Evolutionary conservation across 129 eudicot genomes (phyloP).

Genomic region (Sambucus nigra): DNA sequence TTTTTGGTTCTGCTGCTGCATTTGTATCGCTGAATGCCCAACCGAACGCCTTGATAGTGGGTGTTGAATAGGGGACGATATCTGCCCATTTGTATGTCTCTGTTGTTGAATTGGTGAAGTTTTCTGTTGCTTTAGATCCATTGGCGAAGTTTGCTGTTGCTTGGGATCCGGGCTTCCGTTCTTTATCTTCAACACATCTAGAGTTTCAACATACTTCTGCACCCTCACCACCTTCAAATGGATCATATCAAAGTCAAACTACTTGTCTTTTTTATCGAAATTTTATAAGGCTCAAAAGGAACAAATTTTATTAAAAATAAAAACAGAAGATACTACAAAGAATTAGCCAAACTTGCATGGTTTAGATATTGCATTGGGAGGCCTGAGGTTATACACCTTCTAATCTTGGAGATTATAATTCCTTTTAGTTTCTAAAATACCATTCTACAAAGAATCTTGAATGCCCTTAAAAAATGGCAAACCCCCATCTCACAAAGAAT

Average conservation of each 20-base stretch:
- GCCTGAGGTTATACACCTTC: no score
- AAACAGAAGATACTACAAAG: no score
- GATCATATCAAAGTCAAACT: neutral
- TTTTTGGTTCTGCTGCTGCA: constrained; percentile 28
- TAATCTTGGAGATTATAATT: no score
- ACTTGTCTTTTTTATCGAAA: no score
- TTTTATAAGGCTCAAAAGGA: no score
- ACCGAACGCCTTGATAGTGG: constrained; percentile 41
- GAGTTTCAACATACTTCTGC: constrained; percentile 71
- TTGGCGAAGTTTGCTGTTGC: constrained; percentile 15
- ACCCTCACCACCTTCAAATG: constrained; percentile 62
- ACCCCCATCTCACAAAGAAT: no score
- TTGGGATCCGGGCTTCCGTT: constrained; percentile 28
- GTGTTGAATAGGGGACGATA: constrained; percentile 25
- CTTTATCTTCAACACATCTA: constrained; percentile 62
- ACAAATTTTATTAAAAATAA: no score
- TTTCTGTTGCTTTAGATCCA: constrained; percentile 1
- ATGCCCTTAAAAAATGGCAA: no score
- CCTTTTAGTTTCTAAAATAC: no score
- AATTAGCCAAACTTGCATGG: no score
- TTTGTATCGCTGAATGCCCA: constrained; percentile 24
- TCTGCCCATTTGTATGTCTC: constrained; percentile 22
- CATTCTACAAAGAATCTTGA: no score
- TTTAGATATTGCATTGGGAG: no score
- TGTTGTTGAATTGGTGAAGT: constrained; percentile 15